A percentile compares a stretch with the other conserved stretches of the same genome.
Conservation (phyloP, 805 yeast genomes). For the Jamesozyma gamospora region DNA sequence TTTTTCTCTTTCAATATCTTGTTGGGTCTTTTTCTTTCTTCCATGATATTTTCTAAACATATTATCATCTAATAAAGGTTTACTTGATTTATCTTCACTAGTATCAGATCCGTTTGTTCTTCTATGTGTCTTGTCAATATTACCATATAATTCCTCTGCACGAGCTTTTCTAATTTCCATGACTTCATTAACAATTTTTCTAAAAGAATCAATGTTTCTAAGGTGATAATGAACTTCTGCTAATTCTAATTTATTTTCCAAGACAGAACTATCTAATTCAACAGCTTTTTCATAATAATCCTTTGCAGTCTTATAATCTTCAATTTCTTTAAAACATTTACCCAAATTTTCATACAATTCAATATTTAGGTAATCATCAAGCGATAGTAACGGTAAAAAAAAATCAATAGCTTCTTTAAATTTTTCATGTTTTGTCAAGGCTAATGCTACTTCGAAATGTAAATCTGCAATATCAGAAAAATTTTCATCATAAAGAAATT, state of each 20-base stretch:
- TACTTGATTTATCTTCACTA: conserved; percentile 11
- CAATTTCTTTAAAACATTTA: conserved; percentile 65
- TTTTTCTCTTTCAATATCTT: conserved; percentile 36
- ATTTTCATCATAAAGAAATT: conserved; percentile 44
- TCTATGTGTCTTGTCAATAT: conserved; percentile 5
- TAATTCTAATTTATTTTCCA: conserved; percentile 65
- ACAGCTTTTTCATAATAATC: conserved; percentile 46
- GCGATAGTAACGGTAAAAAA: conserved; percentile 44
- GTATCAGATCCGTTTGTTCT: conserved; percentile 1
- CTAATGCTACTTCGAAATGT: conserved; percentile 64
- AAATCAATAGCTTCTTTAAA: conserved; percentile 69
- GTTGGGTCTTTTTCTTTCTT: conserved; percentile 23
- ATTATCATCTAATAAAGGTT: conserved; percentile 27
- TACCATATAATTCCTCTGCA: conserved; percentile 15
- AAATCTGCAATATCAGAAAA: conserved; percentile 62
- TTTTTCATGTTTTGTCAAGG: conserved; percentile 56
- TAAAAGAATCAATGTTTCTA: conserved; percentile 51
- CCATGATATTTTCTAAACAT: conserved; percentile 20
- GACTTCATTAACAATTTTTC: conserved; percentile 45
- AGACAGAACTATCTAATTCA: conserved; percentile 48
- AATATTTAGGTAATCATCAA: conserved; percentile 42
- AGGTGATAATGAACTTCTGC: conserved; percentile 72
- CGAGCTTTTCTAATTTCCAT: conserved; percentile 31
- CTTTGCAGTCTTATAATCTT: conserved; percentile 57
- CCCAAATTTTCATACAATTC: conserved; percentile 51